Evolutionary conservation across 805 yeast genomes (phyloP).

Genomic region (Candida tammaniensis): DNA sequence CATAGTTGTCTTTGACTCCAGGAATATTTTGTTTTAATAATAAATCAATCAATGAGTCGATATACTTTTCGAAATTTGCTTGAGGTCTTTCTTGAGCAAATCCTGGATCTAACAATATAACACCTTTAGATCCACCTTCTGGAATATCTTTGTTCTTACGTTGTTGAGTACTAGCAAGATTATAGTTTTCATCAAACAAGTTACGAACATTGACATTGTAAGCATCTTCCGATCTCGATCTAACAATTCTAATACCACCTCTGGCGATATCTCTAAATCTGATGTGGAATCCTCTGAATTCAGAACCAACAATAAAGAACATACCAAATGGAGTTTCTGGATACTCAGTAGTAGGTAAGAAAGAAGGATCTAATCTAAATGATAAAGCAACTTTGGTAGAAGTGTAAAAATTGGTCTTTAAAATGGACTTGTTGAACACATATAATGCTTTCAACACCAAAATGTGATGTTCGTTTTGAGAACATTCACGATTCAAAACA

Average conservation of each 20-base stretch:
- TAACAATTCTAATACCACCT: conserved; percentile 96
- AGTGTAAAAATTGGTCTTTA: conserved; percentile 91
- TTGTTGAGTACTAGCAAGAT: conserved; percentile 94
- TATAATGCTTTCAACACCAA: conserved; percentile 79
- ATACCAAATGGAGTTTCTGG: conserved; percentile 93
- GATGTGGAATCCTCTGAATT: conserved; percentile 95
- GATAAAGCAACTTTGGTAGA: conserved; percentile 94
- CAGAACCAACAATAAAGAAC: conserved; percentile 94
- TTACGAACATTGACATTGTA: conserved; percentile 82
- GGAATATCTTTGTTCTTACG: conserved; percentile 97
- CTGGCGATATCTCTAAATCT: conserved; percentile 96
- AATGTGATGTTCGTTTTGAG: conserved; percentile 77
- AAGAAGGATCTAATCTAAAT: conserved; percentile 82
- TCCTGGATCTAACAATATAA: conserved; percentile 78
- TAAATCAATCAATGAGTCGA: conserved; percentile 86
- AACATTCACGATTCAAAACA: conserved; percentile 62
- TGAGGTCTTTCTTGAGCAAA: conserved; percentile 75
- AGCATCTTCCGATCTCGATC: conserved; percentile 80
- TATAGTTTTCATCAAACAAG: conserved; percentile 94
- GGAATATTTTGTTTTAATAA: conserved; percentile 62
- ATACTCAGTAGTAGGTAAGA: conserved; percentile 82
- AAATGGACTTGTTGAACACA: conserved; percentile 78
- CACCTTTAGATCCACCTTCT: conserved; percentile 99
- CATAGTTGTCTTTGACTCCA: conserved; percentile 77
- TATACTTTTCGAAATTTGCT: conserved; percentile 86